Evolutionary conservation across 139 green algal genomes (phyloP), one percentile per base, ranked within the genome.

Genomic region (Micromonas commoda): DNA sequence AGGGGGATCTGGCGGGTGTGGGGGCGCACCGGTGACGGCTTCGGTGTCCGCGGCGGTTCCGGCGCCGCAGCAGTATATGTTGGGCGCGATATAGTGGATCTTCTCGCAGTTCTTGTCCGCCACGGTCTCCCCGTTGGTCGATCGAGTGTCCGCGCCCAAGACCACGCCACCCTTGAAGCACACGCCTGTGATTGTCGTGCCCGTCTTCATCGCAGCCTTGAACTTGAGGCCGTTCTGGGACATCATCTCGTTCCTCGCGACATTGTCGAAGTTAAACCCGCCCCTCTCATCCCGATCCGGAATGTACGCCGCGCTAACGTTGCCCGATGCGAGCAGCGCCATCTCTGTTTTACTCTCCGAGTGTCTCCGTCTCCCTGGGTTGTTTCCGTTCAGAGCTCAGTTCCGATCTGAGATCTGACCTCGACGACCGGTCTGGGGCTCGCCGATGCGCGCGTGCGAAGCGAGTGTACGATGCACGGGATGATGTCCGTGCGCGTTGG

Each of bases 101-200:
- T 99, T 99, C 78, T 96, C 91, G 85, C 94, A 98, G 83, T 99
- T 98, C 80, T 99, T 99, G 86, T 99, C 96, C 21, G 91, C 92
- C n/a, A 99, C 94, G 6, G 94, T 97, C 21, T 85, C 87, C 16
- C 93, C 96, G 21, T 92, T 85, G 0, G 96, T 99, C 1, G 96
- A 97, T 4, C 96, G 86, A 2, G 96, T 99, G 81, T 99, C 96
- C 3, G 96, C 96, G 2, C 93, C 96, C 20, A 99, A 84, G 26
- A 99, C 92, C n/a, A 99, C 92, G 1, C 96, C 96, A 82, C 96
- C 95, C 93, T 98, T 81, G 31, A 79, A 99, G 9, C 99, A 86
- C 19, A 98, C 61, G 24, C 94, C 95, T 13, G 89, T 91, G 34
- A 99, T 98, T 13, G 95, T 99, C 3, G 95, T 99, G 5, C 95